phyloP scores from a whole-genome alignment of 768 basidiomycete genomes.

The Plicaturopsis crispa region DNA sequence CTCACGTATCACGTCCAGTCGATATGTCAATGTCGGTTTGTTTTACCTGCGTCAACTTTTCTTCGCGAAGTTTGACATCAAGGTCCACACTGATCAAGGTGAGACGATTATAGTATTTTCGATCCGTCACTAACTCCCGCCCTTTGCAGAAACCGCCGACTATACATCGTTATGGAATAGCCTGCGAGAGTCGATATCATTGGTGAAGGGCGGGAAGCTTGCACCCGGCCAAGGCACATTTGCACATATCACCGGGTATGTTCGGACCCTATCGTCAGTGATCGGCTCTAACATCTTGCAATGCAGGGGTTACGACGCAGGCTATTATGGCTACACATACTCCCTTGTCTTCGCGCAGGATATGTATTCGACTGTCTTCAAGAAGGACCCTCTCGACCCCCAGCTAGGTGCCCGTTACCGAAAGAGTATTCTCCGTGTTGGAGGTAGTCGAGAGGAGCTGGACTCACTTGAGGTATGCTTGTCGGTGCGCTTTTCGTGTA shows the following conservation, averaged over 20 bases:
- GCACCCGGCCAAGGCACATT: slow-evolving; percentile 58
- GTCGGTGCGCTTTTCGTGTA: neutral
- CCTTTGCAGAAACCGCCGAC: slow-evolving; percentile 54
- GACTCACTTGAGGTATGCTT: slow-evolving; percentile 63
- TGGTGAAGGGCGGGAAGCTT: slow-evolving; percentile 49
- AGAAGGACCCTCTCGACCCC: slow-evolving; percentile 67
- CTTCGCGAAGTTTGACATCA: slow-evolving; percentile 74
- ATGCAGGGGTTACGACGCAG: slow-evolving; percentile 63
- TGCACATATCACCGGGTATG: neutral
- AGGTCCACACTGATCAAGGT: slow-evolving; percentile 69
- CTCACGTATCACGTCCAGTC: slow-evolving; percentile 24
- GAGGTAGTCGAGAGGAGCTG: slow-evolving; percentile 74
- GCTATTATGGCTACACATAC: slow-evolving; percentile 66
- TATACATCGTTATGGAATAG: slow-evolving; percentile 78
- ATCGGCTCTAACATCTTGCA: too few relatives aligned
- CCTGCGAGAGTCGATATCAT: slow-evolving; percentile 59
- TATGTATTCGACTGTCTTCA: slow-evolving; percentile 73
- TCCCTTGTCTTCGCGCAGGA: slow-evolving; percentile 59
- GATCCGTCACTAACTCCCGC: neutral
- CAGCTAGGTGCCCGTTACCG: slow-evolving; percentile 61
- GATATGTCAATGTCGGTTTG: slow-evolving; percentile 77
- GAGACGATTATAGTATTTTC: slow-evolving; percentile 6
- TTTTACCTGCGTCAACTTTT: slow-evolving; percentile 81
- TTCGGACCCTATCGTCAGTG: too few relatives aligned
- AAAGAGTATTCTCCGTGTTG: slow-evolving; percentile 64